Evolutionary conservation across 73 alveolate species (phyloP), one percentile per base, ranked within the genome.

Genomic region (Paramecium sonneborni): DNA sequence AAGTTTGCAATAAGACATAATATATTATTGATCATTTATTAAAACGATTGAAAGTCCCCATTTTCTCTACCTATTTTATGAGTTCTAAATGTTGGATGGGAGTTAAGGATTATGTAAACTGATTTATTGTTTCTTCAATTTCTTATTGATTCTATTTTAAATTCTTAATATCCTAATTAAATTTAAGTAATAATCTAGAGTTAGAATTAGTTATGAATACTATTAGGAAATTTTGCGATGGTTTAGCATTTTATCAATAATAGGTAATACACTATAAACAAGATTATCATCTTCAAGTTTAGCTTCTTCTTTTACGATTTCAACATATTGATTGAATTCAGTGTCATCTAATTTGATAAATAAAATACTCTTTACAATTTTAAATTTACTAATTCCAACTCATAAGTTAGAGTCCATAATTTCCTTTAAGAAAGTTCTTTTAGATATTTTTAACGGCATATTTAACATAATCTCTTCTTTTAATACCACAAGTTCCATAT

Each of bases 361-460:
- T 26, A 62, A 15, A 30, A 62, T 62, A 62, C 84, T 32, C 44
- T 30, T 30, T 62, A 62, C 84, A 62, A 62, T 62, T 30, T 62
- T 62, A 62, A 62, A 62, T 62, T 30, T 26, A 26, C 24, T 26
- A 32, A 46, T 79, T 79, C 90, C 44, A 30, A 46, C 76, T 44
- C 28, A 79, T 43, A 18, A 79, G 44, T 46, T 43, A 23, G 1
- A 79, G 34, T 11, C 76, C 76, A 79, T 79, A 79, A 79, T 79
- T 79, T 3, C 90, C 90, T 46, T 79, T 79, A 11, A 79, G 55
- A 46, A 79, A 46, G 15, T 79, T 79, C 55, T 62, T 38, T 14
- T 79, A 28, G 10, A 79, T 79, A 62, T 79, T 79, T 62, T 79
- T 79, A 79, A 79, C 44, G 5, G 76, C 90, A 79, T 79, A 79